These are phyloP conservation scores for Cystobasidiopsis lactophilus DNA, from an alignment of 768 basidiomycete species.

Conservation along the genomic window DNA sequence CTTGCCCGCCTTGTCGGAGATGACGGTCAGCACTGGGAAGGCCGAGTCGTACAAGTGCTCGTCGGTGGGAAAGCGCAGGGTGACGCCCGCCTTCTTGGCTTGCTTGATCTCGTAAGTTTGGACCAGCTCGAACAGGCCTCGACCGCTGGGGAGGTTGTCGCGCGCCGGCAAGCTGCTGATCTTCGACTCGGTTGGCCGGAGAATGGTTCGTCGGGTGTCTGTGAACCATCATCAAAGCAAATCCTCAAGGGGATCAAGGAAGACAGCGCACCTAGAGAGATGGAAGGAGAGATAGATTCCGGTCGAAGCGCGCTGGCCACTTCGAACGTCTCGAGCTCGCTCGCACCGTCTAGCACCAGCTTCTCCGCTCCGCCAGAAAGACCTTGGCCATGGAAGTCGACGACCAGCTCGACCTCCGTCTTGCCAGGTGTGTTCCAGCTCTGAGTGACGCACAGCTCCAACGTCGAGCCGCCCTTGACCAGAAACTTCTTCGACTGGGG, in stretches of 20 bases:
- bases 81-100: conserved; percentile 5
- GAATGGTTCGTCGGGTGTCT: conserved; percentile 1
- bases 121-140: conserved; percentile 5
- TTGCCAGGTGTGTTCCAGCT: neutral
- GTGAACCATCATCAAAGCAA: neutral
- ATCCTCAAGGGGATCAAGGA: conserved; percentile 1
- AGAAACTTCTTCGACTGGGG: conserved; percentile 2
- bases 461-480: conserved; percentile 4
- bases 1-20: neutral
- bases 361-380: neutral
- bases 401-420: neutral
- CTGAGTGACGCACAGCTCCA: conserved; percentile 5
- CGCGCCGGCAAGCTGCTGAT: neutral
- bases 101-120: conserved; percentile 9
- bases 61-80: neutral
- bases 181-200: conserved; percentile 4
- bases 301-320: conserved; percentile 2
- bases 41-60: conserved; percentile 9
- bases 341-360: conserved; percentile 1
- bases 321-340: neutral
- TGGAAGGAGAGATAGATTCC: conserved; percentile 1
- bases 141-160: conserved; percentile 2
- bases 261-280: neutral
- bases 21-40: conserved; percentile 1
- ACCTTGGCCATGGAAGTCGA: neutral